Percentiles rank a stretch among this genome's conserved stretches.
These are phyloP conservation scores for Lactifluus echinatus DNA, from an alignment of 768 basidiomycete species.

Conservation along the genomic window DNA sequence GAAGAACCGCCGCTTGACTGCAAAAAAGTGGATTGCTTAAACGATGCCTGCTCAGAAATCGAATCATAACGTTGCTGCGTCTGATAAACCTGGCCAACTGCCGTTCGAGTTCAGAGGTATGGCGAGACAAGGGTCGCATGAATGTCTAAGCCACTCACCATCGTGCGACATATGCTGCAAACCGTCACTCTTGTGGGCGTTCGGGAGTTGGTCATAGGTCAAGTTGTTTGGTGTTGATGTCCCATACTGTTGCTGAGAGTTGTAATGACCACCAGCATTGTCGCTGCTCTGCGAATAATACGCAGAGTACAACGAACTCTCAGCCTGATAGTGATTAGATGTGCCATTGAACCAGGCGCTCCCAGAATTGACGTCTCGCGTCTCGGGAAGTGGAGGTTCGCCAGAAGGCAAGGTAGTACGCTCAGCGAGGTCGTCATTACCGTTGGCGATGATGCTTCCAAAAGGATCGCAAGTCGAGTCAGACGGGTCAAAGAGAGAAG, in stretches of 20 bases:
- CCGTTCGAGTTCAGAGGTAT: neutral
- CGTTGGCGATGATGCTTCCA: slow-evolving; percentile 20
- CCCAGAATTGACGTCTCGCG: neutral
- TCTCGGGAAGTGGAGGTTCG: neutral
- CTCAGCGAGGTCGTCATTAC: neutral
- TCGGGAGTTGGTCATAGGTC: neutral
- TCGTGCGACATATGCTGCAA: slow-evolving; percentile 6
- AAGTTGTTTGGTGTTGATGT: neutral
- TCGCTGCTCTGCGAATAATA: slow-evolving; percentile 9
- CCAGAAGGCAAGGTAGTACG: neutral
- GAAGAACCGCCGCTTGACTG: neutral
- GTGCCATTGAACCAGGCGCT: neutral
- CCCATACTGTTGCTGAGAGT: slow-evolving; percentile 6
- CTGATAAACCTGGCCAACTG: slow-evolving; percentile 4
- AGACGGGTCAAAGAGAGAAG: slow-evolving; percentile 67
- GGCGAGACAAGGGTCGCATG: neutral
- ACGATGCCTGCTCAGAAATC: neutral
- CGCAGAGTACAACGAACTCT: neutral
- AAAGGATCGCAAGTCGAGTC: slow-evolving; percentile 42
- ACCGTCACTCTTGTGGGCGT: neutral
- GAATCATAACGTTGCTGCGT: neutral
- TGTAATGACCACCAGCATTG: neutral
- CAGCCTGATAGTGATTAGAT: slow-evolving; percentile 5
- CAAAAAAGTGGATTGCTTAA: neutral
- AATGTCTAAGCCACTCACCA: slow-evolving; percentile 8